phyloP scores from a whole-genome alignment of 176 grass and related monocot genomes.

The Neostapfia colusana region DNA sequence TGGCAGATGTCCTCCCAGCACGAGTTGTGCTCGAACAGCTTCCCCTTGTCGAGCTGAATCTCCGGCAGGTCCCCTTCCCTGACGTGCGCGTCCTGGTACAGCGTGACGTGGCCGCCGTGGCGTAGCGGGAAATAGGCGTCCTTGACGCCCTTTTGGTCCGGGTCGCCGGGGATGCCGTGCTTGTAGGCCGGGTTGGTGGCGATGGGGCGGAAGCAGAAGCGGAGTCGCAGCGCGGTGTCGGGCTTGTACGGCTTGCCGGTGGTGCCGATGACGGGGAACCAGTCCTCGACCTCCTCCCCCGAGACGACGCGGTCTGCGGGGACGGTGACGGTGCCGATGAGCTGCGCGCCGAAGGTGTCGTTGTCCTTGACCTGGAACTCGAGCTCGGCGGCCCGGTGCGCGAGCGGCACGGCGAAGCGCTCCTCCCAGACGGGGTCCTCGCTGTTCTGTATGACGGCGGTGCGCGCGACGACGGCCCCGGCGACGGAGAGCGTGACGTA shows the following conservation, averaged over 20 bases:
- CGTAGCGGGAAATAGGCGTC: constrained; percentile 88
- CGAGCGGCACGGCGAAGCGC: constrained; percentile 75
- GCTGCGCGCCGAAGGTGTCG: constrained; percentile 82
- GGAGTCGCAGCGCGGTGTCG: constrained; percentile 56
- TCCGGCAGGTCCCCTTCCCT: constrained; percentile 65
- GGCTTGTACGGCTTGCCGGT: constrained; percentile 63
- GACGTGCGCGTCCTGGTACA: constrained; percentile 94
- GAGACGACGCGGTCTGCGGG: constrained; percentile 36
- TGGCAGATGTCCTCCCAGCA: constrained; percentile 99
- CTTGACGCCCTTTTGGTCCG: constrained; percentile 52
- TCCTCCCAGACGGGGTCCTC: constrained; percentile 75
- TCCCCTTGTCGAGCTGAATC: constrained; percentile 57
- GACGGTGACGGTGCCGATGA: constrained; percentile 71
- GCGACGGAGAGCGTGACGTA: constrained; percentile 83
- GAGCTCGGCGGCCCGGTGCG: constrained; percentile 57
- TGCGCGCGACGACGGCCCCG: constrained; percentile 76
- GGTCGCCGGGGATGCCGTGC: constrained; percentile 70
- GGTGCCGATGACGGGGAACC: constrained; percentile 61
- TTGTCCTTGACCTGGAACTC: constrained; percentile 92
- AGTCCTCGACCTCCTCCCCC: constrained; percentile 40
- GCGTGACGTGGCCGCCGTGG: constrained; percentile 53
- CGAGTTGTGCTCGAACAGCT: constrained; percentile 52
- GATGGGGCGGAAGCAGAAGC: constrained; percentile 48
- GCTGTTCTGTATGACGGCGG: constrained; percentile 72
- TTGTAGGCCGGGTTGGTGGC: constrained; percentile 50